phyloP scores from a whole-genome alignment of 495 filamentous ascomycete genomes.

The Aeminium ludgeri region DNA sequence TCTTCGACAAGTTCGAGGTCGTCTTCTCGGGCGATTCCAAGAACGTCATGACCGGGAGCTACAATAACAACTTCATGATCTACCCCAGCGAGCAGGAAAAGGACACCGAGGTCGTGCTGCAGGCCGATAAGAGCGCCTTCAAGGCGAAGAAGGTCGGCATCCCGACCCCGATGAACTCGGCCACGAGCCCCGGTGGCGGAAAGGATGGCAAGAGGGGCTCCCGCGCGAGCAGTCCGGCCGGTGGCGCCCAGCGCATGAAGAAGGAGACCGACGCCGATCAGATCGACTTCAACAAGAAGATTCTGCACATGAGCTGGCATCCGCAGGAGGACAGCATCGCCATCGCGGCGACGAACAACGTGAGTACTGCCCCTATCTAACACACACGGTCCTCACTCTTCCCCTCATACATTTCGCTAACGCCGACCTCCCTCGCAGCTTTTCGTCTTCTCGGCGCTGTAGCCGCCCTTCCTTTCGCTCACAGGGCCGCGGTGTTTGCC shows the following conservation, averaged over 20 bases:
- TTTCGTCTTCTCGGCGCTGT: constrained; percentile 98
- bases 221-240: constrained; percentile 77
- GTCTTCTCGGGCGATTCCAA: constrained; percentile 96
- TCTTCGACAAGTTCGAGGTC: constrained; percentile 99
- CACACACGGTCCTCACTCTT: background rate
- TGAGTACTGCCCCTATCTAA: too few species aligned
- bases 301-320: constrained; percentile 99
- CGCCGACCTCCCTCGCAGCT: constrained; percentile 36
- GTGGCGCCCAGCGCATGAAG: constrained; percentile 72
- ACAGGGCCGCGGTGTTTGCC: too few species aligned
- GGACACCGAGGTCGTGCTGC: constrained; percentile 91
- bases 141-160: constrained; percentile 99
- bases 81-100: constrained; percentile 91
- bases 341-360: constrained; percentile 98
- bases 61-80: constrained; percentile 99
- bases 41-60: constrained; percentile 98
- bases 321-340: constrained; percentile 98
- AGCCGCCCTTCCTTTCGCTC: too few species aligned
- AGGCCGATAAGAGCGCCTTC: constrained; percentile 97
- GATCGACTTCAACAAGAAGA: constrained; percentile 99
- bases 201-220: constrained; percentile 66
- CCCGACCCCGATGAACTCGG: constrained; percentile 84
- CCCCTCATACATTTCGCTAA: constrained; percentile 14
- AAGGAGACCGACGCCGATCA: constrained; percentile 99
- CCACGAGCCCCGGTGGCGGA: constrained; percentile 49